Percentiles rank a stretch among this genome's conserved stretches.
Conservation (phyloP, 2,329 filamentous ascomycete species). For the Aspergillus luchuensis region DNA sequence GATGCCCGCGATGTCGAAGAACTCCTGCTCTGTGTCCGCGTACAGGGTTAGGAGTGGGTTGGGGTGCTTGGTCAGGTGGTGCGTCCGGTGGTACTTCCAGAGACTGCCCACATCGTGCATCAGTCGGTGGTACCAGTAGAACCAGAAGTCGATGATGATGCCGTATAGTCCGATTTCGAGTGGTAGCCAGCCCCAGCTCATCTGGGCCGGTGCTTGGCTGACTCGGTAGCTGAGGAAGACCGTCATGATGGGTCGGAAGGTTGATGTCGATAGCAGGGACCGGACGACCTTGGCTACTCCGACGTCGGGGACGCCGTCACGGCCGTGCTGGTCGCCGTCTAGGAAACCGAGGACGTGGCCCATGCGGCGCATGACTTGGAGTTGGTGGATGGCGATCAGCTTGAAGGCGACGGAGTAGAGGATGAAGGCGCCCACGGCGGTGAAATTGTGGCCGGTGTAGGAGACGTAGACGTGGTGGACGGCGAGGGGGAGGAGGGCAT, state of each 20-base stretch:
- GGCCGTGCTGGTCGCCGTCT: constrained; percentile 49
- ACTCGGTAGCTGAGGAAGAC: constrained; percentile 35
- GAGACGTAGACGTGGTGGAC: constrained; percentile 41
- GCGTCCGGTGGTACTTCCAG: constrained; percentile 50
- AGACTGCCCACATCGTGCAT: constrained; percentile 46
- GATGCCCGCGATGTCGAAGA: constrained; percentile 48
- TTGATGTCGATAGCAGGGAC: constrained; percentile 39
- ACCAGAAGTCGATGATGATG: constrained; percentile 49
- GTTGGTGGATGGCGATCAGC: constrained; percentile 43
- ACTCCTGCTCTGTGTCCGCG: constrained; percentile 47
- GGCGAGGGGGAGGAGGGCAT: constrained; percentile 41
- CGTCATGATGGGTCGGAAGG: constrained; percentile 38
- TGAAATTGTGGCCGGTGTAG: constrained; percentile 35
- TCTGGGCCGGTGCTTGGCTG: constrained; percentile 25
- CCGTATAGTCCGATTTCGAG: constrained; percentile 46
- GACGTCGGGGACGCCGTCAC: constrained; percentile 48
- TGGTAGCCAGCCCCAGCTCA: constrained; percentile 41
- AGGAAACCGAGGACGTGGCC: constrained; percentile 46
- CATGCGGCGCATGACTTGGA: constrained; percentile 42
- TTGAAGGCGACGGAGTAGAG: constrained; percentile 47
- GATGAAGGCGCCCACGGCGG: constrained; percentile 33
- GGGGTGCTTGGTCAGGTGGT: constrained; percentile 51
- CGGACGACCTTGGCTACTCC: constrained; percentile 38
- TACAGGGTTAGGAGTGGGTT: constrained; percentile 47
- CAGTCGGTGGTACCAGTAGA: constrained; percentile 43